Evolutionary conservation across 2,329 filamentous ascomycete species (phyloP), one percentile per base, ranked within the genome.

Genomic region (Scedosporium boydii): DNA sequence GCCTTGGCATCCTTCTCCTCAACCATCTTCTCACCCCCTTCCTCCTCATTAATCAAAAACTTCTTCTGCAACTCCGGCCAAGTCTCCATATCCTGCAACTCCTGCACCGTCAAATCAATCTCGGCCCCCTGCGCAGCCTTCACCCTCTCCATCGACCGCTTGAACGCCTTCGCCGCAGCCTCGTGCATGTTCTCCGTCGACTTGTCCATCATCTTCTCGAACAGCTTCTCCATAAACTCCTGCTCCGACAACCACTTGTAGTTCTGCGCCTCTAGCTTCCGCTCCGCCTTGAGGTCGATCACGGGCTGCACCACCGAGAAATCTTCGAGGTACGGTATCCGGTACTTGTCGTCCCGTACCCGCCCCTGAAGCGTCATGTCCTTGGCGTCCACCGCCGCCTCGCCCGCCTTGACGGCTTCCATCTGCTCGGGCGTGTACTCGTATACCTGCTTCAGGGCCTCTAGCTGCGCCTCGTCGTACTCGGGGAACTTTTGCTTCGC

Each of bases 351-450:
- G 62, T 78, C 81, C 65, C 91, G 87, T 68, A 90, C 74, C 53
- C 85, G 81, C 66, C 87, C 90, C 76, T 95, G 89, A 41, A 85
- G 80, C 51, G 87, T 80, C 71, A 97, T 72, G 74, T 98, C 91
- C 67, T 86, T 80, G 9, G 87, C 78, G 70, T 89, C 82, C 72
- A 97, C 87, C 67, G 89, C 85, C 65, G 82, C 78, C 76, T 97
- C 93, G 69, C 88, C 92, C 58, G 89, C 89, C 75, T 89, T 82
- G 71, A 98, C 86, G 63, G 92, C 91, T 62, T 85, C 86, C 68
- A 96, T 80, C 77, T 98, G 93, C 72, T 88, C 85, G 16, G 87
- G 82, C 0, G 91, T 90, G 79, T 96, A 98, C 68, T 83, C 83
- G 79, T 96, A 98, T 68, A 82, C 83, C 70, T 84, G 76, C 63